phyloP scores from a whole-genome alignment of 116 monocot species.

The Trichopus zeylanicus region DNA sequence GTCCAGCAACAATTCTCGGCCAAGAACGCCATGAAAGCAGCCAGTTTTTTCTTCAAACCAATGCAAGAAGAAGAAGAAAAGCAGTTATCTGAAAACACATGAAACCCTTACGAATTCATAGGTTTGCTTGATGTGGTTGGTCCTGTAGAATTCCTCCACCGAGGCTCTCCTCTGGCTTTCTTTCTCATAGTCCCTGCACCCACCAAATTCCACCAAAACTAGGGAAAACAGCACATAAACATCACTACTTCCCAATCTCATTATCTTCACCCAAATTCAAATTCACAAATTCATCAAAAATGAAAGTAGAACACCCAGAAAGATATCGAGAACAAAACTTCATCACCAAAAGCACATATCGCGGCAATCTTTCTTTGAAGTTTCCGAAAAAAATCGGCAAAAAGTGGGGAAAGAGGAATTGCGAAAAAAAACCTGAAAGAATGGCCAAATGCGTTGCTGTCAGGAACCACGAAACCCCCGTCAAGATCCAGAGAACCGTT shows the following conservation, averaged over 20 bases:
- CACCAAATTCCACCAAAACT: neutral
- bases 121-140: constrained; percentile 38
- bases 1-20: too few species aligned
- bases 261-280: neutral
- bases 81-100: neutral
- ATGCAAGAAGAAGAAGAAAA: neutral
- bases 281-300: too few species aligned
- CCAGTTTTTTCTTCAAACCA: neutral
- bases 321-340: too few species aligned
- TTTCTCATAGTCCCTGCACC: constrained; percentile 37
- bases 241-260: neutral
- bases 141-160: constrained; percentile 40
- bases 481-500: neutral
- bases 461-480: constrained; percentile 32
- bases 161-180: constrained; percentile 27
- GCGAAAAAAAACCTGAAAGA: constrained; percentile 39
- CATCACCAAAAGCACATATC: neutral
- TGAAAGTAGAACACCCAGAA: too few species aligned
- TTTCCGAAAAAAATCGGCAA: neutral
- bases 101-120: constrained; percentile 28
- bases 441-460: constrained; percentile 47
- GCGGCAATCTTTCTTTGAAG: neutral
- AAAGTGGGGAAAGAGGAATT: neutral
- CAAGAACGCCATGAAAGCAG: neutral
- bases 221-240: too few species aligned